Conservation (phyloP, 768 basidiomycete species). For the Leccinum boreale region DNA sequence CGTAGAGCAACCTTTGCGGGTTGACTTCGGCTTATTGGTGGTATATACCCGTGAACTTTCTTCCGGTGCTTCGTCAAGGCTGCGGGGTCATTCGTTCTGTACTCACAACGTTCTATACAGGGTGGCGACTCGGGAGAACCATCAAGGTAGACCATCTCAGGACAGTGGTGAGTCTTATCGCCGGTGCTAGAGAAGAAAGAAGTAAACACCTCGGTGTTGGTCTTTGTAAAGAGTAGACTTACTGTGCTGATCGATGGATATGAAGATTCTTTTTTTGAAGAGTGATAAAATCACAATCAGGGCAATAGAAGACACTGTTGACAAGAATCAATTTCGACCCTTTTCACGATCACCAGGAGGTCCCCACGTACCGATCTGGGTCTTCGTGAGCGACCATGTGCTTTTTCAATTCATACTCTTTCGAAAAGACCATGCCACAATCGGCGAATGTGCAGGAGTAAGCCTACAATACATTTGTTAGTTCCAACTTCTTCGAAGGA, state of each 20-base stretch:
- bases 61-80: conserved; percentile 27
- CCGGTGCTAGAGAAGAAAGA: conserved; percentile 17
- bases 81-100: conserved; percentile 24
- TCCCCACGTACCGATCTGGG: conserved; percentile 2
- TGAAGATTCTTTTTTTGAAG: conserved; percentile 19
- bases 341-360: not conserved
- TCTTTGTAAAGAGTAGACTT: not conserved
- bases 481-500: not conserved
- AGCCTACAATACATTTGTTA: not conserved
- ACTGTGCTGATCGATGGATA: conserved; percentile 22
- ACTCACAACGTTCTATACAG: conserved; percentile 8
- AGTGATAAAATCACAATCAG: conserved; percentile 14
- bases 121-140: not conserved
- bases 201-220: not conserved
- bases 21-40: conserved; percentile 2
- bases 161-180: conserved; percentile 12
- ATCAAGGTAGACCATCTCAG: not conserved
- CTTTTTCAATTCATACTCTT: conserved; percentile 9
- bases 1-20: not conserved
- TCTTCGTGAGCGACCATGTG: conserved; percentile 8
- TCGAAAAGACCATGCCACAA: conserved; percentile 6
- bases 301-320: conserved; percentile 13
- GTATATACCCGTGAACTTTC: conserved; percentile 17
- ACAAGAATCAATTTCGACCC: not conserved
- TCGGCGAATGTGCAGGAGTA: not conserved